phyloP scores from a whole-genome alignment of 768 basidiomycete genomes.

The Chalciporus pseudorubinellus region DNA sequence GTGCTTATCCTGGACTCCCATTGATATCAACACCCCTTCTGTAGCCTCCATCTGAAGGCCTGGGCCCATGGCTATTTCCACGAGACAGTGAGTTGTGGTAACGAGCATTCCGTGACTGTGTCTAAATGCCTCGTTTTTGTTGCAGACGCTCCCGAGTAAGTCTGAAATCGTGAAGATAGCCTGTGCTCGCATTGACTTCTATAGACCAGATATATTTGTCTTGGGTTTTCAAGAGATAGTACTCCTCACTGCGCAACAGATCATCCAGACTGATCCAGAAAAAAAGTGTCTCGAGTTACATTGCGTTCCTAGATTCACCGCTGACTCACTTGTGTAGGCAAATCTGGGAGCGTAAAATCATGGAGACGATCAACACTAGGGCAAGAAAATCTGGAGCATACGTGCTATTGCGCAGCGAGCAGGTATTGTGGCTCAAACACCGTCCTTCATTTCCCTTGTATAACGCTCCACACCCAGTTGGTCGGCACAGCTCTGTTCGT shows the following conservation, averaged over 20 bases:
- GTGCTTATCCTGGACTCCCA: background rate
- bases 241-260: conserved; percentile 95
- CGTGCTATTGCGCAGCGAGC: conserved; percentile 86
- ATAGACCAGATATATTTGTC: conserved; percentile 84
- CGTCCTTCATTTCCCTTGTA: background rate
- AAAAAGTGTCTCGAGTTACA: conserved; percentile 58
- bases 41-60: conserved; percentile 74
- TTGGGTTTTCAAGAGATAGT: conserved; percentile 98
- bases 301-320: background rate
- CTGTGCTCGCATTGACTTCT: conserved; percentile 17
- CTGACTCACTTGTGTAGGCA: conserved; percentile 47
- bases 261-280: conserved; percentile 92
- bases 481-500: conserved; percentile 93
- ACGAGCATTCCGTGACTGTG: background rate
- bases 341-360: conserved; percentile 80
- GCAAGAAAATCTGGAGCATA: conserved; percentile 71
- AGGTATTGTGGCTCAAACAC: conserved; percentile 44
- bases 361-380: conserved; percentile 72
- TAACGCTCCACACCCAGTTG: conserved; percentile 49
- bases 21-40: conserved; percentile 9
- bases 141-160: conserved; percentile 20
- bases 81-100: conserved; percentile 54
- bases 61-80: conserved; percentile 91
- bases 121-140: conserved; percentile 4
- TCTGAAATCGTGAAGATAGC: conserved; percentile 14